Evolutionary conservation across 768 basidiomycete genomes (phyloP).

Genomic region (Serpula lacrymans): DNA sequence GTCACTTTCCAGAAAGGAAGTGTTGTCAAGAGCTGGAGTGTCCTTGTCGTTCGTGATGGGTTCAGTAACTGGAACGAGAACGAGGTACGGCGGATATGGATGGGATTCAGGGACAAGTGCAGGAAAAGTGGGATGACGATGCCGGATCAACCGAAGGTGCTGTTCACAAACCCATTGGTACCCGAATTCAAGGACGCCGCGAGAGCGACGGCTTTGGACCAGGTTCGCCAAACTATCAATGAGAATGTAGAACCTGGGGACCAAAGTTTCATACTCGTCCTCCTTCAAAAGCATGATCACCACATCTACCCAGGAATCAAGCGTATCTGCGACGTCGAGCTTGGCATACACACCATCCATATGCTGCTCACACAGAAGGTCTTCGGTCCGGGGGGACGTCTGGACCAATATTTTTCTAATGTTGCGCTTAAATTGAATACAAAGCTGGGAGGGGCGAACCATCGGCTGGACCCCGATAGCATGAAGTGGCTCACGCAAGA

Average conservation of each 20-base stretch:
- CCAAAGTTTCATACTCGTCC: constrained; percentile 66
- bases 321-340: constrained; percentile 65
- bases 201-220: constrained; percentile 34
- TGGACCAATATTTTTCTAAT: constrained; percentile 81
- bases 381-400: constrained; percentile 47
- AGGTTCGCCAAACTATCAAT: constrained; percentile 41
- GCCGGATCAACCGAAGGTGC: constrained; percentile 34
- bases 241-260: constrained; percentile 26
- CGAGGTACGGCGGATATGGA: constrained; percentile 46
- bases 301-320: constrained; percentile 82
- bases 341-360: constrained; percentile 77
- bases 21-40: constrained; percentile 55
- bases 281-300: constrained; percentile 66
- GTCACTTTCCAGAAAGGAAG: constrained; percentile 65
- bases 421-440: constrained; percentile 80
- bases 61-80: constrained; percentile 35
- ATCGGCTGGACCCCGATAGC: constrained; percentile 56
- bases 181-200: constrained; percentile 26
- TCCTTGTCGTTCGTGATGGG: constrained; percentile 61
- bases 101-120: constrained; percentile 56
- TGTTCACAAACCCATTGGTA: constrained; percentile 24
- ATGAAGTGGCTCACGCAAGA: constrained; percentile 64
- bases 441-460: constrained; percentile 81
- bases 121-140: constrained; percentile 51
- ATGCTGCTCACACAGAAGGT: constrained; percentile 66